Conservation (phyloP, 73 alveolate genomes). For the Diophrys appendiculata region DNA sequence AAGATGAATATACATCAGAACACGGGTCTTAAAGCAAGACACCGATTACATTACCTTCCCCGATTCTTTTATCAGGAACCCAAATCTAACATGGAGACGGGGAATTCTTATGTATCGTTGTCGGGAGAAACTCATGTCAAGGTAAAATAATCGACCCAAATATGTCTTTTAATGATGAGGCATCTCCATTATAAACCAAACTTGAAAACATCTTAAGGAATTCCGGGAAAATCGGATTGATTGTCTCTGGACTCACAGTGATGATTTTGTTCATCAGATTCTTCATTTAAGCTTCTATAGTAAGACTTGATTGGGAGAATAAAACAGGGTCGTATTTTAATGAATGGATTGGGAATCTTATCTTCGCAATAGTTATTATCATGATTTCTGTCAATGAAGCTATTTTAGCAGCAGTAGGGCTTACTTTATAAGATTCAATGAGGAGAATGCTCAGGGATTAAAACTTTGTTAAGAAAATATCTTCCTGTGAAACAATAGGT, state of each 20-base stretch:
- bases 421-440: slow-evolving; percentile 90
- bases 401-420: slow-evolving; percentile 93
- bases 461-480: slow-evolving; percentile 90
- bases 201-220: slow-evolving; percentile 89
- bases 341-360: slow-evolving; percentile 72
- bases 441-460: slow-evolving; percentile 90
- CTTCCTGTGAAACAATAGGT: slow-evolving; percentile 97
- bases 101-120: slow-evolving; percentile 64
- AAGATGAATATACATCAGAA: slow-evolving; percentile 49
- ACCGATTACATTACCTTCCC: slow-evolving; percentile 49
- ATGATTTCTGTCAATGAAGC: slow-evolving; percentile 98
- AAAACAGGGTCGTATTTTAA: slow-evolving; percentile 58
- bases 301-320: slow-evolving; percentile 23
- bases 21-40: slow-evolving; percentile 17
- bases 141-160: slow-evolving; percentile 52
- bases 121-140: slow-evolving; percentile 72
- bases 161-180: slow-evolving; percentile 40
- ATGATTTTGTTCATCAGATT: slow-evolving; percentile 70
- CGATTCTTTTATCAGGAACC: slow-evolving; percentile 53
- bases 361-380: slow-evolving; percentile 84
- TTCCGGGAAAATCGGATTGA: slow-evolving; percentile 88
- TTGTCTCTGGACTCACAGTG: slow-evolving; percentile 80
- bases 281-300: slow-evolving; percentile 48
- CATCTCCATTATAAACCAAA: slow-evolving; percentile 92
- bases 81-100: slow-evolving; percentile 72